These are phyloP conservation scores for Coprinellus aureogranulatus DNA, from an alignment of 768 basidiomycete genomes.

Conservation along the genomic window DNA sequence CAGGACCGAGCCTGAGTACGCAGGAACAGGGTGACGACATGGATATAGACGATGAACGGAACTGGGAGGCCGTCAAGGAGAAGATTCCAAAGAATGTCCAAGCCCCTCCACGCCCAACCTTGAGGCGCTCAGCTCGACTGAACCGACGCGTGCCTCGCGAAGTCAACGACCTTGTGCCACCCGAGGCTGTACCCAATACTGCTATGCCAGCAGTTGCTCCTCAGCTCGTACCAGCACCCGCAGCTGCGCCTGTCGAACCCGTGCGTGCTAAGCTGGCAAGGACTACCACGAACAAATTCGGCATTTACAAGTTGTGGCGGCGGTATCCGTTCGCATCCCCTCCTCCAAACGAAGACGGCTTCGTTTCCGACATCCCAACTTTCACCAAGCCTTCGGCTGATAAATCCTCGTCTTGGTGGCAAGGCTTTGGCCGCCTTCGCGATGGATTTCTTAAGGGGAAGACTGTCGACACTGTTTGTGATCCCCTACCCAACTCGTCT, in stretches of 20 bases:
- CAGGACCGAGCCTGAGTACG: background rate
- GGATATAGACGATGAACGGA: background rate
- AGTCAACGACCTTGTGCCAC: background rate
- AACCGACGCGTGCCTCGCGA: background rate
- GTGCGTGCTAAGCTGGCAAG: background rate
- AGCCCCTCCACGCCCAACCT: background rate
- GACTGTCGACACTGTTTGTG: background rate
- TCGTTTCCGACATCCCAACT: background rate
- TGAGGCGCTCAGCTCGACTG: background rate
- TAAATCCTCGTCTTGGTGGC: background rate
- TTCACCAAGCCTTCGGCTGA: background rate
- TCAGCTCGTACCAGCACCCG: background rate
- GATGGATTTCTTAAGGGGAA: background rate
- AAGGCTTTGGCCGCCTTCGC: background rate
- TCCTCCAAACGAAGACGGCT: background rate
- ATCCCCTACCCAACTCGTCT: background rate
- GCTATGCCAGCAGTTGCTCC: background rate
- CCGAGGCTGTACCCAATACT: background rate
- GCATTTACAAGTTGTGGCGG: background rate
- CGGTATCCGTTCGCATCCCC: background rate
- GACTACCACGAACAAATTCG: background rate
- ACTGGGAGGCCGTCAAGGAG: background rate
- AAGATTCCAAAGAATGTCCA: background rate
- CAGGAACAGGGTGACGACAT: background rate
- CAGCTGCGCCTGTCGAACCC: background rate